Base-by-base conservation (phyloP, 148 eudicot genomes). In the Salicornia ramosissima region DNA sequence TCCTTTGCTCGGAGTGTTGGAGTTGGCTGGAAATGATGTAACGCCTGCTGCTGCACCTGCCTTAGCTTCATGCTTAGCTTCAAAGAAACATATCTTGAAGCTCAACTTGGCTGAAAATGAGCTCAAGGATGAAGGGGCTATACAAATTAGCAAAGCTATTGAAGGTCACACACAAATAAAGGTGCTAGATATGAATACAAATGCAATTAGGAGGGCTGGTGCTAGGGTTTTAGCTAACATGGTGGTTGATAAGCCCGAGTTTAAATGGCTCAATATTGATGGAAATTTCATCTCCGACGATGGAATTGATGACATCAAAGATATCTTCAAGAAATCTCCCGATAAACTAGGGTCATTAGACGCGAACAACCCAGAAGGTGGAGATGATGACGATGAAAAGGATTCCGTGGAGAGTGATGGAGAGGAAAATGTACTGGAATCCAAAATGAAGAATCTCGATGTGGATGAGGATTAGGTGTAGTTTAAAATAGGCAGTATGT, bases 361-460 rank as follows among this genome's bases (percentile, higher is more conserved):
- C 63, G 95, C 86, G 72, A 89, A 89, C 65, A 91, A 89, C 74
- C 95, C 89, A 8, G 91, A 86, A 51, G 91, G 95, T 52, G 87
- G 77, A 61, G 90, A 83, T 33, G 71, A 83, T 30, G 71, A 83
- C 55, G 82, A 83, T 56, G 90, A 86, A 47, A 87, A 88, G 18
- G 81, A n/a, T 46, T 89, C 83, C 28, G 86, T 61, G 33, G 84
- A 70, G 55, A 63, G 63, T 36, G 82, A 73, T 80, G 71, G 60
- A 24, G 67, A 74, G 6, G 67, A 49, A 12, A 58, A 68, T 51
- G 91, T 84, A 56, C 75, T 88, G 73, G 90, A 76, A 68, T 72
- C 87, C 53, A 86, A 81, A 74, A 84, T 88, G 73, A 76, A 88
- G 87, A 84, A 77, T 45, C 87, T 86, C 15, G 84, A 78, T 67